These are phyloP conservation scores for Fusarium floridanum DNA, from an alignment of 2,329 filamentous ascomycete species.

Conservation along the genomic window DNA sequence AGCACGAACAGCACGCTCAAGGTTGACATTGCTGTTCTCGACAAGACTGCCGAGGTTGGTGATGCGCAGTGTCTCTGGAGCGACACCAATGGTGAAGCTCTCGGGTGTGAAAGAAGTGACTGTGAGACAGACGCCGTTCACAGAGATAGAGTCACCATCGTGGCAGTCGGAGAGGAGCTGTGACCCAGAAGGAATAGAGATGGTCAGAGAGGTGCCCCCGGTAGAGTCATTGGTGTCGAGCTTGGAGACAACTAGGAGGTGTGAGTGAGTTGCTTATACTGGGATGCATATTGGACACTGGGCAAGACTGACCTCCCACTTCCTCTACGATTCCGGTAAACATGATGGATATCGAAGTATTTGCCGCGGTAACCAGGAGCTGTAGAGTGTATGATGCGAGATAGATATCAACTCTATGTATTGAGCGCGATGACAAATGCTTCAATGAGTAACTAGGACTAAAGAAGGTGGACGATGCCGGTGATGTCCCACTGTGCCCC, in stretches of 20 bases:
- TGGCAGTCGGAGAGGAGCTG: constrained; percentile 86
- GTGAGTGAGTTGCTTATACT: constrained; percentile 42
- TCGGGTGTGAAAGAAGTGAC: constrained; percentile 71
- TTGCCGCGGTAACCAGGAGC: neutral
- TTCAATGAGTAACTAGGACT: constrained; percentile 24
- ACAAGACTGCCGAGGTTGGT: constrained; percentile 89
- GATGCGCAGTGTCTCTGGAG: constrained; percentile 93
- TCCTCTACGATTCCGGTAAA: constrained; percentile 96
- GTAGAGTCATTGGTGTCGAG: constrained; percentile 85
- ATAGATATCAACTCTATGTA: neutral
- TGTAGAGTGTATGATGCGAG: neutral
- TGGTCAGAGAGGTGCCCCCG: constrained; percentile 91
- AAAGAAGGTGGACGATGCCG: constrained; percentile 9
- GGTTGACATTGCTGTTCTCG: constrained; percentile 80
- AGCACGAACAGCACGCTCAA: constrained; percentile 92
- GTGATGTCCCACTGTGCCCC: constrained; percentile 36
- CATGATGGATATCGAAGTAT: constrained; percentile 67
- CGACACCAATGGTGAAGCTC: constrained; percentile 90
- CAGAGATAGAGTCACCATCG: constrained; percentile 91
- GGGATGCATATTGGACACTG: neutral
- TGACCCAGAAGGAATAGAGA: constrained; percentile 75
- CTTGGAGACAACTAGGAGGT: constrained; percentile 80
- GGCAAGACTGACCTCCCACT: constrained; percentile 80
- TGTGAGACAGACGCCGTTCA: constrained; percentile 97
- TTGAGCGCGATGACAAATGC: constrained; percentile 43